Evolutionary conservation across 495 filamentous ascomycete species (phyloP).

Genomic region (Penicillium canariense): DNA sequence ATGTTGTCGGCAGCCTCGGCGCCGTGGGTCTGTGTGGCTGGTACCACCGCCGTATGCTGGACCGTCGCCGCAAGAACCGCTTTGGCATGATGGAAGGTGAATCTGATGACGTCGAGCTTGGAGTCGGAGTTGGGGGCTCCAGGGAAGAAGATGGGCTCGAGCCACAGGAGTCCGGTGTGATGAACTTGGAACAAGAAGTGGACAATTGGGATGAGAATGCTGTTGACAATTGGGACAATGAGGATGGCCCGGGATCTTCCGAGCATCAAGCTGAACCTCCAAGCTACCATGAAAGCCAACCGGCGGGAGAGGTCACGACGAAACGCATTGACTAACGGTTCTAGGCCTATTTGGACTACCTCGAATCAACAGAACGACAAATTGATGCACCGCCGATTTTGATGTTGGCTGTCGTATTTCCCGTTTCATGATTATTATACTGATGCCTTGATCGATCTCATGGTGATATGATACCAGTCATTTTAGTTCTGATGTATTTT

Average conservation of each 20-base stretch:
- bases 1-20: conserved; percentile 72
- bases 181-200: conserved; percentile 66
- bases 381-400: neutral
- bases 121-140: conserved; percentile 44
- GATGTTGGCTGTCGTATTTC: neutral
- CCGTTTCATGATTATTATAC: conserved; percentile 15
- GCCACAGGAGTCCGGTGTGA: conserved; percentile 54
- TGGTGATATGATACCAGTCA: conserved; percentile 21
- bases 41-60: conserved; percentile 96
- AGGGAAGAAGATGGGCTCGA: conserved; percentile 54
- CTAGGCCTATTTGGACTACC: too few relatives aligned
- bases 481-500: conserved; percentile 8
- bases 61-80: conserved; percentile 74
- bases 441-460: conserved; percentile 20
- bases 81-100: conserved; percentile 62
- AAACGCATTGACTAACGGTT: conserved; percentile 24
- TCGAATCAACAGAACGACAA: neutral
- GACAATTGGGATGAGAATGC: conserved; percentile 85
- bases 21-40: conserved; percentile 74
- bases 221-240: conserved; percentile 69
- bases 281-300: conserved; percentile 17
- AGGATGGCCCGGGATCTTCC: conserved; percentile 40
- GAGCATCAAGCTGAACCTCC: conserved; percentile 18
- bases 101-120: conserved; percentile 54
- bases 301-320: conserved; percentile 4